Evolutionary conservation across 768 basidiomycete genomes (phyloP), one percentile per base, ranked within the genome.

Genomic region (Mycena amicta): DNA sequence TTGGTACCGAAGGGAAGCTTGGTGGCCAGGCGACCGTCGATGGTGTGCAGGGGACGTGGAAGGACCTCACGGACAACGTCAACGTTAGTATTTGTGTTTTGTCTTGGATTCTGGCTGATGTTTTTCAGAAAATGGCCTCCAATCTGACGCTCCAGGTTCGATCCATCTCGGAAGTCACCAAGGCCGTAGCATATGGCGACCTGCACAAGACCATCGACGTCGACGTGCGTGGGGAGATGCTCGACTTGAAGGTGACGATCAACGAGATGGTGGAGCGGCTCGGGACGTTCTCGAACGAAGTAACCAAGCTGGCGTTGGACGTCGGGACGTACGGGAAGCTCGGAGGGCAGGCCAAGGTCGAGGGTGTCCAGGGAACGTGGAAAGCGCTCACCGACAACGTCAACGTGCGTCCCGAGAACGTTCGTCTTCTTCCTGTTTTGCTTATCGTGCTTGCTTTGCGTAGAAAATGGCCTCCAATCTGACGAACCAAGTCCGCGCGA

Each of bases 351-450:
- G 93, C 92, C 2, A 80, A 88, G 59, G 93, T 95, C 5, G 88
- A 90, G 29, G 91, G 93, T 64, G 92, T 94, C 22, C 89, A 93
- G 68, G 93, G 93, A n/a, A 88, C 90, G n/a, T 92, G 90, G 90
- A 83, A 86, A 60, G 87, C 93, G 69, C 76, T 92, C 73, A 91
- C 91, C 60, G 77, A 84, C 49, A 90, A 90, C 66, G 89, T 88
- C 63, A 59, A 83, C 70, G 52, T 33, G 53, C 16, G 54, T 53
- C 26, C 31, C 28, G 25, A 31, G 50, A 22, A 47, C n/a, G 50
- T 27, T 16, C 41, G 20, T 26, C 29, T 20, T 51, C 18, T 23
- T 16, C 18, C 22, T 56, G 3, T 43, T 64, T 18, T 50, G 49
- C 23, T 40, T 41, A 46, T 59, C 56, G 85, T 86, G 87, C 90